Evolutionary conservation across 768 basidiomycete genomes (phyloP), one percentile per base, ranked within the genome.

Genomic region (Melanogaster broomeanus): DNA sequence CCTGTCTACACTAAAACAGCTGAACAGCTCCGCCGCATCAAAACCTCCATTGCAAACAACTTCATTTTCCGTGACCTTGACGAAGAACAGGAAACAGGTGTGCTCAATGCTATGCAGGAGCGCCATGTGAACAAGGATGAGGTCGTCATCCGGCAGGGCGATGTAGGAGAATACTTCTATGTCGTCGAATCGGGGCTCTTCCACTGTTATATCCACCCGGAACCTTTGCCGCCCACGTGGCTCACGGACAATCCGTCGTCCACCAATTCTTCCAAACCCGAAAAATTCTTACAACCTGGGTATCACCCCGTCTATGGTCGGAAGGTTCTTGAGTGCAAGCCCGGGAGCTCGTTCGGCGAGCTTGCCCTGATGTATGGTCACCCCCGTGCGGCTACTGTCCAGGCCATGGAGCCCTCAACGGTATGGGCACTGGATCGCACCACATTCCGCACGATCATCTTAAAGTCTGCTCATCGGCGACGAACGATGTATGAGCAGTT

Each of bases 341-440:
- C 90, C 1, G 93, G 94, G 4, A 83, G 79, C 52, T 93, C 88
- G 39, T 98, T 98, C 54, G 97, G 97, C 39, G 96, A 99, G 72
- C 79, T 99, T 49, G 97, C 97, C 27, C 74, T 99, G 59, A 98
- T 99, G 96, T 96, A 99, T 72, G 93, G 93, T 30, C 94, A 96
- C 59, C 91, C 92, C 35, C 90, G 97, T 28, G 93, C 93, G 18
- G 97, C 97, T 15, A 94, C 93, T 8, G 95, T 98, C 39, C 74
- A 97, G 33, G 85, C 96, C 10, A 82, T 88, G 40, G 85, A 90
- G 50, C 74, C 82, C 2, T 90, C 85, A 22, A 93, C 88, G 9
- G 77, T 98, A 24, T 99, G 97, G 97, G 87, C 90, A 10, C 78
- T 99, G 58, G 97, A 99, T 74, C 88, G 97, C 50, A 93, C 95